Base-by-base conservation (phyloP, 768 basidiomycete species). In the Candolleomyces efflorescens region DNA sequence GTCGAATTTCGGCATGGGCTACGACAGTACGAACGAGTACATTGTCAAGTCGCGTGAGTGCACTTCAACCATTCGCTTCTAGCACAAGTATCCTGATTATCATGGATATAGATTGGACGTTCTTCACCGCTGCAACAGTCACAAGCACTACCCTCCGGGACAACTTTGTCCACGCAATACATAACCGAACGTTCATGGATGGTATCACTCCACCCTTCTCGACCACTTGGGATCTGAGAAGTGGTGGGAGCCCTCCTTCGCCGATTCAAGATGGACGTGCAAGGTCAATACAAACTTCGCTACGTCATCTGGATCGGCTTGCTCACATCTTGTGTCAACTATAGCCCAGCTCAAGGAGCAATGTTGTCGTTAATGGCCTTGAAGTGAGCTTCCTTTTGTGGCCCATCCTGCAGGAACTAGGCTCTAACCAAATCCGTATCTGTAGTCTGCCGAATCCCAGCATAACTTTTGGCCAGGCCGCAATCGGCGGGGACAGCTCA, bases 101-200 rank as follows among this genome's bases (percentile, higher is more conserved):
- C 22, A 5, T 22, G 4, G 37, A 13, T 23, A n/a, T 54, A 73
- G 81, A 82, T 57, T 84, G 82, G 83, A 70, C 76, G 6, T 66
- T 81, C 23, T 76, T 80, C 63, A 77, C 78, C 7, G 81, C 82
- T 2, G 79, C 75, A 0, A 73, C 76, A 0, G 71, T 75, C 23
- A 69, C 71, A 0, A 67, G 72, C 46, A 54, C 50, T 2, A 59
- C 66, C 0, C 69, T 68, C 1, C 68, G 78, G 20, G 70, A 83
- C 60, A 59, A 65, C 20, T 67, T 83, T 45, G 71, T 83, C 1
- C 54, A 59, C 0, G 56, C 60, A 24, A 65, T 70, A 0, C 67
- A 68, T 43, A 56, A 60, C 5, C 63, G 68, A 10, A 68, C 71
- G 0, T 67, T 59, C 20, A 58, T 52, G 5, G 66, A 63, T 24